Conservation (phyloP, 192 early-diverging fungal species). For the Entomortierella beljakovae region DNA sequence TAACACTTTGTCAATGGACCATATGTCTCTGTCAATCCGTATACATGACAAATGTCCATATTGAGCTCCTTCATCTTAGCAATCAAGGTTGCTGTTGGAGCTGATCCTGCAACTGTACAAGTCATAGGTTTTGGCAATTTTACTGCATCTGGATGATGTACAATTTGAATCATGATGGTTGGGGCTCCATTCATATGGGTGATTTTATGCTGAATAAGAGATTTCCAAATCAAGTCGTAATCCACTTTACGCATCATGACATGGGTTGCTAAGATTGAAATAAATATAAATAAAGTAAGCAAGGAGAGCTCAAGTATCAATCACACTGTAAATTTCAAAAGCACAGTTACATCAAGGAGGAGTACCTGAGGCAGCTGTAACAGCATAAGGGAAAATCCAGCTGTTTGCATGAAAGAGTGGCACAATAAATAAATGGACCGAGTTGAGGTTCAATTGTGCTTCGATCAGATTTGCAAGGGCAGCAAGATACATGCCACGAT, state of each 20-base stretch:
- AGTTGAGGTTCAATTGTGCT: slow-evolving; percentile 54
- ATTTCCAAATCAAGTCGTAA: slow-evolving; percentile 65
- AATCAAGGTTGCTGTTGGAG: slow-evolving; percentile 64
- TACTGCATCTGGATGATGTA: slow-evolving; percentile 57
- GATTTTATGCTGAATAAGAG: slow-evolving; percentile 56
- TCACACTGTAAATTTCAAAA: not conserved
- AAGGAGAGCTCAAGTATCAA: too few relatives aligned
- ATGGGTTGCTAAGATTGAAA: slow-evolving; percentile 47
- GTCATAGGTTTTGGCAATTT: slow-evolving; percentile 47
- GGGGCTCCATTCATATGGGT: slow-evolving; percentile 71
- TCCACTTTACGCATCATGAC: slow-evolving; percentile 67
- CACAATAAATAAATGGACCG: slow-evolving; percentile 63
- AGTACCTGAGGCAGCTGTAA: slow-evolving; percentile 47
- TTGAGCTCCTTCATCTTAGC: slow-evolving; percentile 60
- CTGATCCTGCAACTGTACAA: slow-evolving; percentile 61
- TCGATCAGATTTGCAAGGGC: slow-evolving; percentile 60
- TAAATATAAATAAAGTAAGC: not conserved
- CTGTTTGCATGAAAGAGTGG: slow-evolving; percentile 71
- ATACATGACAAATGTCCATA: slow-evolving; percentile 67
- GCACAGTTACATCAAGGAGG: not conserved
- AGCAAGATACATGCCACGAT: slow-evolving; percentile 66
- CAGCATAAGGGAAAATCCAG: slow-evolving; percentile 52
- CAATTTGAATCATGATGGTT: slow-evolving; percentile 68
- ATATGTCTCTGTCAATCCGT: slow-evolving; percentile 72
- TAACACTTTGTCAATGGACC: slow-evolving; percentile 61